Conservation (phyloP, 805 yeast genomes). For the Sporopachydermia lactativora region DNA sequence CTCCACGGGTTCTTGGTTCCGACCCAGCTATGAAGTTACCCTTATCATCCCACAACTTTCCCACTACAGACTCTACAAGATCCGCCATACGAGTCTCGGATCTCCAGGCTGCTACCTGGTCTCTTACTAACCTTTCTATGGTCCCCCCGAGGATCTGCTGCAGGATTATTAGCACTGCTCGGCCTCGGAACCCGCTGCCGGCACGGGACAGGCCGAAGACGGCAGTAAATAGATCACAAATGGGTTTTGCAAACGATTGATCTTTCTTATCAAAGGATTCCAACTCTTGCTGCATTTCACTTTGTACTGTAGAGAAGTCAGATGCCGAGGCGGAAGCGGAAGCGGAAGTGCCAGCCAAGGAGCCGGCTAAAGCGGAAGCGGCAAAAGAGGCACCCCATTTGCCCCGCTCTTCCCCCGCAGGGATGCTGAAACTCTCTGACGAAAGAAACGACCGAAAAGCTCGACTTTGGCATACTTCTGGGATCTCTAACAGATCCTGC, state of each 20-base stretch:
- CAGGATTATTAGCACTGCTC: conserved; percentile 65
- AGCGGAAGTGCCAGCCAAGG: conserved; percentile 2
- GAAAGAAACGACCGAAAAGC: conserved; percentile 69
- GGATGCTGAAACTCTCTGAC: conserved; percentile 39
- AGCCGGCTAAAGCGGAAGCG: conserved; percentile 10
- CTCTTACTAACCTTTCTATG: conserved; percentile 54
- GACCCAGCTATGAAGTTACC: conserved; percentile 25
- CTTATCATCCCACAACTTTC: conserved; percentile 20
- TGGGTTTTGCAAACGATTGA: conserved; percentile 58
- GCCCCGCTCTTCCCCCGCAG: conserved; percentile 6
- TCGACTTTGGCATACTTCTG: conserved; percentile 59
- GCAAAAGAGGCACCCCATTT: conserved; percentile 9
- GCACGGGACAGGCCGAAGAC: conserved; percentile 47
- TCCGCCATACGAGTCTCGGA: conserved; percentile 34
- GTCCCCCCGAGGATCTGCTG: conserved; percentile 85
- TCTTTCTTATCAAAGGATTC: conserved; percentile 32
- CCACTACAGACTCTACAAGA: conserved; percentile 18
- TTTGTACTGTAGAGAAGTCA: too few relatives aligned
- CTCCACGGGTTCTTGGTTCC: conserved; percentile 30
- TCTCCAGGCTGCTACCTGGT: conserved; percentile 24
- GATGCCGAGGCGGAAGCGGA: background rate
- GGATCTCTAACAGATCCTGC: conserved; percentile 37
- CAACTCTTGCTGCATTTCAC: conserved; percentile 26
- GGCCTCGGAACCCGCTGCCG: conserved; percentile 68
- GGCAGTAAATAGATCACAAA: conserved; percentile 60